Conservation (phyloP, 2,329 filamentous ascomycete genomes). For the Trichoderma citrinoviride region DNA sequence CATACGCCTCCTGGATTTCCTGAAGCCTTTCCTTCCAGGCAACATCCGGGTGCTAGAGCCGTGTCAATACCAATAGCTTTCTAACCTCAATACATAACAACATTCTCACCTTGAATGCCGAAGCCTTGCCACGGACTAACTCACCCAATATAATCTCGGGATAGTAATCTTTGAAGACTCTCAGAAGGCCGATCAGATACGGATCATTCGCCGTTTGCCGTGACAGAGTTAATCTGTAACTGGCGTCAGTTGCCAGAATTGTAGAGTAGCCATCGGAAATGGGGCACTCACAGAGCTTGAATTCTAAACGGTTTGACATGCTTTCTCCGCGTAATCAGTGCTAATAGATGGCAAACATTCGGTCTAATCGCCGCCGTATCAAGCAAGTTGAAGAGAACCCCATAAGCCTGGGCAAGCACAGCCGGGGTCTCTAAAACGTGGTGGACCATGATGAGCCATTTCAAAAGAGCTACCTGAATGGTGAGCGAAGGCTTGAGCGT, state of each 20-base stretch:
- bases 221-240: conserved; percentile 52
- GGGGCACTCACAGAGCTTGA: conserved; percentile 59
- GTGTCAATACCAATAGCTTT: conserved; percentile 2
- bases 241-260: not conserved
- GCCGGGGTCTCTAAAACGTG: conserved; percentile 64
- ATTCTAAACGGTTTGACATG: conserved; percentile 84
- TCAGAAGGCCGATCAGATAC: conserved; percentile 68
- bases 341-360: conserved; percentile 72
- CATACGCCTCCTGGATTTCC: conserved; percentile 61
- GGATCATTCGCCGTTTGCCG: conserved; percentile 69
- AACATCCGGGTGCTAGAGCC: conserved; percentile 63
- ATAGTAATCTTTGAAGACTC: conserved; percentile 88
- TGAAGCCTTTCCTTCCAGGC: conserved; percentile 70
- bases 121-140: conserved; percentile 57
- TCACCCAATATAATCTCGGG: conserved; percentile 82
- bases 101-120: conserved; percentile 55
- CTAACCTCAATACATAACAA: not conserved
- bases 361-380: conserved; percentile 72
- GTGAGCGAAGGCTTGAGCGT: conserved; percentile 69
- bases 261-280: not conserved
- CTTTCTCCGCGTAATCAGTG: conserved; percentile 73
- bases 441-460: conserved; percentile 76
- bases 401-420: conserved; percentile 67
- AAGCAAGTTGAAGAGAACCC: conserved; percentile 75
- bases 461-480: conserved; percentile 68